Base-by-base conservation (phyloP, 2,329 filamentous ascomycete genomes). In the Venturia carpophila region DNA sequence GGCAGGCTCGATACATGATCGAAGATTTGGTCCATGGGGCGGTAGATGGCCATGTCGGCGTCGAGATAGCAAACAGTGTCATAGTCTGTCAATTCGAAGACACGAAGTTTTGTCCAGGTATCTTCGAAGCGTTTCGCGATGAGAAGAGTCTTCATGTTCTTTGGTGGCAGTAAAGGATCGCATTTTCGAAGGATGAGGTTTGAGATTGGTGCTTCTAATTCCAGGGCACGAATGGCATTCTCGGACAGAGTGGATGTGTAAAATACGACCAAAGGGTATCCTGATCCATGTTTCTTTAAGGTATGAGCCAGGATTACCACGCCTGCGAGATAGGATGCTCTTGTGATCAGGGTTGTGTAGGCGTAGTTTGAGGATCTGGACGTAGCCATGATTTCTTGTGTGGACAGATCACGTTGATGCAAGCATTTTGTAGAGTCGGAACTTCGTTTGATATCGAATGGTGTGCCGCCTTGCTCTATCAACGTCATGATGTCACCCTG, bases 41-140 rank as follows among this genome's bases (percentile, higher is more conserved):
- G 68, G 68, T 76, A 75, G 42, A 82, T 71, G 65, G 80, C 75
- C 75, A 83, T 82, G 67, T 83, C 81, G 10, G 80, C 80, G 67
- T 83, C 82, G 5, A 84, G 74, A 67, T 82, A 82, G 68, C 79
- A 81, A 19, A 82, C 68, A 7, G 73, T 73, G 49, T 79, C 74
- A 55, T 75, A 77, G 64, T 70, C 71, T 68, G 71, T 67, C 4
- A 80, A 66, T 65, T 81, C 77, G 69, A 83, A 83, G 27, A 82
- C 80, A n/a, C 79, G 77, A 3, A 84, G 74, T 68, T 83, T 83
- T 2, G 81, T 83, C 78, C 80, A 83, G 3, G 81, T 83, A 68
- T 83, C 81, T 65, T 75, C 75, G 71, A 83, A 83, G 27, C 81
- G 77, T 66, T 81, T 77, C 0, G 81, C 80, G 41, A 83, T 80